phyloP scores from a whole-genome alignment of 768 basidiomycete species.

The Russula lepida region DNA sequence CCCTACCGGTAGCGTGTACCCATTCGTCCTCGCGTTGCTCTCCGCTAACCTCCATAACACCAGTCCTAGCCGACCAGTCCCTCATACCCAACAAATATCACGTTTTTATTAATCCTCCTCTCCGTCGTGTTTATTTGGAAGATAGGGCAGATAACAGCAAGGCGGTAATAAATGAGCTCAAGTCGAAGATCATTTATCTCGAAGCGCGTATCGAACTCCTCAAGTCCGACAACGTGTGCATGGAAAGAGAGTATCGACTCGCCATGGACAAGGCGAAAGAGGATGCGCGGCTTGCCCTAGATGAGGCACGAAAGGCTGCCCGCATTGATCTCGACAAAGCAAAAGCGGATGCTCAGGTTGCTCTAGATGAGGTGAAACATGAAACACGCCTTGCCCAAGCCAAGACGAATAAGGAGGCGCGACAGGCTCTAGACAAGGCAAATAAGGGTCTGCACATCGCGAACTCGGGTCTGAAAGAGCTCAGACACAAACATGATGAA shows the following conservation, averaged over 20 bases:
- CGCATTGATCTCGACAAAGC: too few relatives aligned
- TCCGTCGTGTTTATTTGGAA: conserved; percentile 15
- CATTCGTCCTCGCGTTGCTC: neutral
- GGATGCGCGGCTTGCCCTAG: neutral
- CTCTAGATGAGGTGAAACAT: too few relatives aligned
- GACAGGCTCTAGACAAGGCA: neutral
- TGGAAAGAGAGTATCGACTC: too few relatives aligned
- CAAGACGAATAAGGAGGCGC: neutral
- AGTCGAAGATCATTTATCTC: neutral
- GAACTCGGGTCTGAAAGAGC: neutral
- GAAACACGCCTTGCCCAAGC: too few relatives aligned
- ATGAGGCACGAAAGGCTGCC: too few relatives aligned
- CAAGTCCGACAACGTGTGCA: conserved; percentile 7
- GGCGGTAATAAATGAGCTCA: neutral
- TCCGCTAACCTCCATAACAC: neutral
- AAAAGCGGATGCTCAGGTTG: too few relatives aligned
- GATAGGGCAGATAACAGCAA: neutral
- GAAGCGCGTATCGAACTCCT: neutral
- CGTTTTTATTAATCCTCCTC: conserved; percentile 3
- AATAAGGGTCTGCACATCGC: neutral
- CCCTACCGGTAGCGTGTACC: conserved; percentile 1
- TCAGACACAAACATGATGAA: neutral
- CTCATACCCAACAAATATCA: conserved; percentile 15
- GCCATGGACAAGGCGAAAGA: neutral
- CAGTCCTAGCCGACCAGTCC: conserved; percentile 8